Evolutionary conservation across 2,329 filamentous ascomycete genomes (phyloP), one percentile per base, ranked within the genome.

Genomic region (Cordyceps javanica): DNA sequence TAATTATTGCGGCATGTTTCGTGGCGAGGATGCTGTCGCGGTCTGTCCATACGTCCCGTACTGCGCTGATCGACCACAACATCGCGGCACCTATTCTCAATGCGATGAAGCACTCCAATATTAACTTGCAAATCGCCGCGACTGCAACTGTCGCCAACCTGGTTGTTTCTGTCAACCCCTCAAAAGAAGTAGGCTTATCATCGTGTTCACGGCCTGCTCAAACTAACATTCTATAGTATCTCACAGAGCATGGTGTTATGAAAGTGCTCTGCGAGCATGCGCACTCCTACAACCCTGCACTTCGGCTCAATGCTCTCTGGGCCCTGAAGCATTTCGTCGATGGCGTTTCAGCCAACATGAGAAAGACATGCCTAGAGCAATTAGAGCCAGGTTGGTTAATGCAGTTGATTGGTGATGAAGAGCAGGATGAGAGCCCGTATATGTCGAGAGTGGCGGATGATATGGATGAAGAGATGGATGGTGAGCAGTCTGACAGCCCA

Each of bases 301-400:
- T 97, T 55, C 85, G 91, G 25, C 79, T 95, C 26, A 91, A 94
- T 65, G 91, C 92, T 23, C 74, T 99, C 2, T 99, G 94, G 93
- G 91, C 91, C 6, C 75, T 99, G 59, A 97, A 97, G 69, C 91
- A 97, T 72, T 81, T 97, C 51, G 87, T 96, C 3, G 82, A 89
- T 61, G 86, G 85, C 23, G 83, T 89, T 6, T 81, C 82, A 19
- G 85, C 87, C 45, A 82, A 87, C 13, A 76, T 89, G 63, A 96
- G 94, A 72, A 87, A 88, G 65, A 81, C 82, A 49, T 90, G 90
- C 60, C 75, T 97, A 13, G 85, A 92, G 51, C 85, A 89, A 66
- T 78, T 97, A 4, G 86, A 86, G 9, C 82, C 90, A 0, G 85
- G 83, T 11, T 96, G 91, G 90, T 79, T 97, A 13, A 81, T 93